Base-by-base conservation (phyloP, 2,329 filamentous ascomycete genomes). In the Amylocarpus encephaloides region DNA sequence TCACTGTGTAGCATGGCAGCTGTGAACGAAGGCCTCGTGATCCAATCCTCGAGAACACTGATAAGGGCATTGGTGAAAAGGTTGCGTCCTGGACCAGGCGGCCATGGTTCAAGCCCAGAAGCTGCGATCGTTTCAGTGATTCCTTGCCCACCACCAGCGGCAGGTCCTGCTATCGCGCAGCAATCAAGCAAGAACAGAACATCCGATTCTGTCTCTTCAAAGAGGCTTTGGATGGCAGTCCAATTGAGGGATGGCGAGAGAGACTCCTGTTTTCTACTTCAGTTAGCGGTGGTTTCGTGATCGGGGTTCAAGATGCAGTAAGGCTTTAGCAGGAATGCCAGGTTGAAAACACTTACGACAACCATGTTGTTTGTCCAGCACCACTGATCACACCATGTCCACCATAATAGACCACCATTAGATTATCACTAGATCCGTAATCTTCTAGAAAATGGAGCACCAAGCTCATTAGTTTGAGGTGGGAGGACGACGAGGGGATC, bases 381-480 rank as follows among this genome's bases (percentile, higher is more conserved):
- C 35, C 48, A 19, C 57, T 56, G 22, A 61, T 59, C 4, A 48
- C 49, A 9, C 54, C 58, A 50, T 59, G 59, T 18, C 59, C 56
- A 11, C 49, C 56, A 48, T 61, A 61, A 35, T 60, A 61, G 5
- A 61, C 52, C 15, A 61, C 55, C 19, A 61, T 49, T 13, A 61
- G 41, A 26, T 56, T 57, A 41, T 56, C 52, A 11, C 42, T 26
- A 4, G 38, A 43, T 5, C 50, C 55, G 41, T 58, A 46, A 26
- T 55, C 48, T 47, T 57, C 53, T 1, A 61, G 53, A 33, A 59
- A 52, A 18, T 59, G 51, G 5, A 59, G 42, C 11, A 48, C 55
- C 46, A 55, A 51, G 12, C 48, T 38, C 59, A 61, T 61, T 6
- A 61, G 50, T 41, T 54, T 58, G 11, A 56, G 46, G 43, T 60